phyloP scores from a whole-genome alignment of 257 asterid genomes.

The Eustoma russellianum region DNA sequence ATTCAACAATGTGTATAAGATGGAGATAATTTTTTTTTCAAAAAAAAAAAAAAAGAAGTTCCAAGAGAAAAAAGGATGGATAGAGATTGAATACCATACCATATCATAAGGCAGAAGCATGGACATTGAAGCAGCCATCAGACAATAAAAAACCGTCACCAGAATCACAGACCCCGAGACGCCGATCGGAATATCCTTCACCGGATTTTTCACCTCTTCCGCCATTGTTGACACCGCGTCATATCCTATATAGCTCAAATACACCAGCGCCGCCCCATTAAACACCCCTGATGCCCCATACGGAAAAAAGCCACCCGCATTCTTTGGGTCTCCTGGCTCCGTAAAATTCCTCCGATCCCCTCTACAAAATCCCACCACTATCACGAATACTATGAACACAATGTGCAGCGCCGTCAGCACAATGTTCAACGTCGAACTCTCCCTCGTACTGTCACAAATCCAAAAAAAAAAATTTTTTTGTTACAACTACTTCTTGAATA shows the following conservation, averaged over 20 bases:
- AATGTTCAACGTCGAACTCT: slow-evolving; percentile 80
- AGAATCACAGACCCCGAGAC: slow-evolving; percentile 84
- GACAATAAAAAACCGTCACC: slow-evolving; percentile 73
- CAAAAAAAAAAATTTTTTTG: neutral
- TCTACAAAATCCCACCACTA: slow-evolving; percentile 62
- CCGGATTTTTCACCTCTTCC: slow-evolving; percentile 77
- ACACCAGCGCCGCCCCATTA: slow-evolving; percentile 88
- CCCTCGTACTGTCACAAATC: slow-evolving; percentile 50
- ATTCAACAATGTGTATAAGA: too few species aligned
- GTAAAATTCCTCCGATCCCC: slow-evolving; percentile 63
- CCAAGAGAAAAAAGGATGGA: too few species aligned
- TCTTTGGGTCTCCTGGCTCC: slow-evolving; percentile 41
- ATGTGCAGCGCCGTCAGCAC: slow-evolving; percentile 63
- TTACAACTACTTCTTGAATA: too few species aligned
- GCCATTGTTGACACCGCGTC: slow-evolving; percentile 99
- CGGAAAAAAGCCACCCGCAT: slow-evolving; percentile 68
- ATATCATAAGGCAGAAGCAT: slow-evolving; percentile 79
- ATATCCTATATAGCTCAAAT: slow-evolving; percentile 86
- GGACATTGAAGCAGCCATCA: slow-evolving; percentile 90
- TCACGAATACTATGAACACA: slow-evolving; percentile 58
- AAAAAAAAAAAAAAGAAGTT: too few species aligned
- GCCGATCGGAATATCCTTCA: slow-evolving; percentile 72
- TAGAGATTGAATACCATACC: slow-evolving; percentile 25
- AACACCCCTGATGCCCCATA: slow-evolving; percentile 75
- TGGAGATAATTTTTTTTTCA: too few species aligned